Percentiles rank a stretch among this genome's conserved stretches.
phyloP scores from a whole-genome alignment of 2,329 filamentous ascomycete genomes.

The Colletotrichum truncatum region DNA sequence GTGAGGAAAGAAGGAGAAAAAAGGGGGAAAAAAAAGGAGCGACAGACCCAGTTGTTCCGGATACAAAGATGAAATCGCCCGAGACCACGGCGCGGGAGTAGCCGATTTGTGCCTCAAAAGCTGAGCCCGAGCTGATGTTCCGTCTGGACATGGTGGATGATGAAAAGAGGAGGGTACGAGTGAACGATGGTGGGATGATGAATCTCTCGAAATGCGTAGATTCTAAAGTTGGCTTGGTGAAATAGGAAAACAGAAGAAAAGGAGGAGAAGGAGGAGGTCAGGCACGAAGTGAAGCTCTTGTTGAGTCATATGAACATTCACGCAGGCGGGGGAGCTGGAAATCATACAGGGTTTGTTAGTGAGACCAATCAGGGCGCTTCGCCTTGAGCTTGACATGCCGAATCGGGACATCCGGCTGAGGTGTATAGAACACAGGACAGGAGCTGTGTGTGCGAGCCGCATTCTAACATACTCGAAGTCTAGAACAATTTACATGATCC shows the following conservation, averaged over 20 bases:
- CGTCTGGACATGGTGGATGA: conserved; percentile 42
- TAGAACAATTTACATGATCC: no score
- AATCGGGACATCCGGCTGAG: conserved; percentile 2
- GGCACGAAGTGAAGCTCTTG: neutral
- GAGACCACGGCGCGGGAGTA: conserved; percentile 63
- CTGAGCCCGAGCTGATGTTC: conserved; percentile 59
- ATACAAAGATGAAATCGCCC: conserved; percentile 62
- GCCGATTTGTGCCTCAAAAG: conserved; percentile 61
- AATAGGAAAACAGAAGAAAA: neutral
- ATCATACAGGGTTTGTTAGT: neutral
- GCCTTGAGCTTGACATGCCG: neutral
- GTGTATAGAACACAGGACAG: neutral
- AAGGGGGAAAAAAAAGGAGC: neutral
- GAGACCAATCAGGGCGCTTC: conserved; percentile 9
- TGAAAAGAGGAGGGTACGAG: neutral
- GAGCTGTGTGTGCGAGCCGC: no score
- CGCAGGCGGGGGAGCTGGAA: neutral
- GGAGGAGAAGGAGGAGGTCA: neutral
- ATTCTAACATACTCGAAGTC: no score
- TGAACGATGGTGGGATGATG: neutral
- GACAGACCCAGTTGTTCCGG: conserved; percentile 61
- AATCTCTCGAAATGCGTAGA: neutral
- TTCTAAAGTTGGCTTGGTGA: neutral
- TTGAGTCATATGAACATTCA: conserved; percentile 11
- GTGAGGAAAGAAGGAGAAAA: neutral